Evolutionary conservation across 495 filamentous ascomycete genomes (phyloP).

Genomic region (Penicillium arizonense): DNA sequence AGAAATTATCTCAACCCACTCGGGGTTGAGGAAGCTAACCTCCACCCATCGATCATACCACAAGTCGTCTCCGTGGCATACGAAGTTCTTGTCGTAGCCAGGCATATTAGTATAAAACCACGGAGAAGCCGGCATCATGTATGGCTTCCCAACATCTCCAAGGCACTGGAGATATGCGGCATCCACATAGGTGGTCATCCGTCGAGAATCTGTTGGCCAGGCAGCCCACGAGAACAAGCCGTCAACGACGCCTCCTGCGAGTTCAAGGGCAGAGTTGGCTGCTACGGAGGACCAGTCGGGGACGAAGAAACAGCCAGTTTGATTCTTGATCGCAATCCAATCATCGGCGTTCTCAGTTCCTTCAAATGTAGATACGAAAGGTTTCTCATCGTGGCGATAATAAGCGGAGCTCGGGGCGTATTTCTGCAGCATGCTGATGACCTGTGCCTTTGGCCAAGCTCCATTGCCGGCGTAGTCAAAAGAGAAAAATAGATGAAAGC

Average conservation of each 20-base stretch:
- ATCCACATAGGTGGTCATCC: slow-evolving; percentile 56
- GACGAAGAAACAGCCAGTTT: slow-evolving; percentile 54
- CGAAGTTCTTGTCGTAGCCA: slow-evolving; percentile 68
- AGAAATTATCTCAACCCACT: slow-evolving; percentile 56
- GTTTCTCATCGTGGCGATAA: slow-evolving; percentile 49
- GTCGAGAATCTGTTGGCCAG: slow-evolving; percentile 60
- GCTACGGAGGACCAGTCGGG: slow-evolving; percentile 65
- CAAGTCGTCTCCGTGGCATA: slow-evolving; percentile 63
- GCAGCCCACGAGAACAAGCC: slow-evolving; percentile 72
- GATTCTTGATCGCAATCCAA: slow-evolving; percentile 55
- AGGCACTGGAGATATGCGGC: slow-evolving; percentile 46
- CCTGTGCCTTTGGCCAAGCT: slow-evolving; percentile 54
- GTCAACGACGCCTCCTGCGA: slow-evolving; percentile 46
- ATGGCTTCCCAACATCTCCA: slow-evolving; percentile 48
- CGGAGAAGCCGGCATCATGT: slow-evolving; percentile 75
- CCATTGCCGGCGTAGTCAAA: slow-evolving; percentile 64
- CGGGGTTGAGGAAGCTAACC: slow-evolving; percentile 57
- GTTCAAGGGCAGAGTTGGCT: slow-evolving; percentile 32
- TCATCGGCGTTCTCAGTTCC: slow-evolving; percentile 56
- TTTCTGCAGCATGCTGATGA: slow-evolving; percentile 52
- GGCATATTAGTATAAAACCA: slow-evolving; percentile 73
- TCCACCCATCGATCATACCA: slow-evolving; percentile 75
- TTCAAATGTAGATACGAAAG: slow-evolving; percentile 75
- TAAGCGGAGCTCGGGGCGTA: slow-evolving; percentile 54
- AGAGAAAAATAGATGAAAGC: slow-evolving; percentile 68